phyloP scores from a whole-genome alignment of 129 eudicot genomes.

The Apium graveolens region DNA sequence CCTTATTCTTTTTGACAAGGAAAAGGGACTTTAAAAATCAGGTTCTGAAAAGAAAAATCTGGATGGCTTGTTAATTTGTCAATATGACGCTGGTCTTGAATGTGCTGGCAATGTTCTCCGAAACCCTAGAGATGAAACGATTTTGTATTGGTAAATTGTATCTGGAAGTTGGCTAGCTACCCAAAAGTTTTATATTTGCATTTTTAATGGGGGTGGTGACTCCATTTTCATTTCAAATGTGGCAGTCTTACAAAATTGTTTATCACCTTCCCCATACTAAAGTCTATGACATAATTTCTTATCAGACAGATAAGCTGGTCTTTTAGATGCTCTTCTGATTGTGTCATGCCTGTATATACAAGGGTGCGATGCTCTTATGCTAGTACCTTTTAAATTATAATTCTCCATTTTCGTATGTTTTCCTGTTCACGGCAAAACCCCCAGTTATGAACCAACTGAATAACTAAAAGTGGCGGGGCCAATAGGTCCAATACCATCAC shows the following conservation, averaged over 20 bases:
- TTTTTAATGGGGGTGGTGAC: background rate
- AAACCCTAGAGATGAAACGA: background rate
- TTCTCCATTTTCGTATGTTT: background rate
- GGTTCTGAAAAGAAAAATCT: background rate
- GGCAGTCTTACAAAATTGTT: background rate
- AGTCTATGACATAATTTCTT: background rate
- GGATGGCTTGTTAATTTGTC: background rate
- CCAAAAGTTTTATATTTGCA: background rate
- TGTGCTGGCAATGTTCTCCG: background rate
- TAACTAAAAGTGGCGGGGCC: too few species aligned
- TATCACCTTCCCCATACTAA: background rate
- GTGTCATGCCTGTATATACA: constrained; percentile 3
- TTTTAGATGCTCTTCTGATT: constrained; percentile 18
- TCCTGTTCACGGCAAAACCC: background rate
- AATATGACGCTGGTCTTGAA: background rate
- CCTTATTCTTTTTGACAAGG: constrained; percentile 1
- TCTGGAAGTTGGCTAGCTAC: background rate
- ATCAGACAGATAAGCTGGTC: constrained; percentile 13
- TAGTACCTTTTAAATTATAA: too few species aligned
- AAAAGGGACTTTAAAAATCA: background rate
- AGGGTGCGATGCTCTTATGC: background rate
- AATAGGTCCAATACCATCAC: too few species aligned
- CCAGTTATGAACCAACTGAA: background rate
- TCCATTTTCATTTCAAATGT: background rate
- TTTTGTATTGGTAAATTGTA: background rate